Evolutionary conservation across 139 green algal species (phyloP), one percentile per base, ranked within the genome.

Genomic region (Nannochloris sp.): DNA sequence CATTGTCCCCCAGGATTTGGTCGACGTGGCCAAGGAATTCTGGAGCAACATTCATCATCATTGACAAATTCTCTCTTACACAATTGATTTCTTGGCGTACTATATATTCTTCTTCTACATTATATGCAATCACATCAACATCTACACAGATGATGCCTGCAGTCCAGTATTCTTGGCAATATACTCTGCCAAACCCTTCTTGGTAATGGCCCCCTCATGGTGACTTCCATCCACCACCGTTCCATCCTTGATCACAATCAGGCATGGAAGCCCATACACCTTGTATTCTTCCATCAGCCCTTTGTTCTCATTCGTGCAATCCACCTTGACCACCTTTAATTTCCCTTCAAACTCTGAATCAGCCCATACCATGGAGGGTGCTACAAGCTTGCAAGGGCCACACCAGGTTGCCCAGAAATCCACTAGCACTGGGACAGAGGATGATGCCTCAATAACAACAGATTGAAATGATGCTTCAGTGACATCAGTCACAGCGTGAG

Each of bases 391-490:
- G 85, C 90, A 97, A 2, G 89, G 90, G 1, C 89, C 90, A 60
- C 90, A 97, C 91, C 91, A 92, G 18, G 70, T 73, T 57, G 85
- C 91, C 89, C 89, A 96, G 72, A 96, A 95, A 63, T 97, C 89
- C 1, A 96, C 85, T 12, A 97, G 69, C 6, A 96, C 90, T 2
- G 90, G 86, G 34, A 40, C 34, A 40, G 48, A 54, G 48, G 48
- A 54, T 54, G n/a, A 58, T 18, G 50, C 19, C 0, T 18, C 12
- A 14, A 34, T 18, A 8, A 27, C 50, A 15, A 16, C 12, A 6
- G 12, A 29, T 58, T 58, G 50, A 6, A 29, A 58, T 53, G 50
- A 58, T 18, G 21, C n/a, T 58, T 58, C 50, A 58, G 18, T 37
- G 34, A 40, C 34, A 40, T 40, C 34, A 40, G 34, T 40, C 34